phyloP scores from a whole-genome alignment of 805 yeast genomes.

The Naumovozyma baii region DNA sequence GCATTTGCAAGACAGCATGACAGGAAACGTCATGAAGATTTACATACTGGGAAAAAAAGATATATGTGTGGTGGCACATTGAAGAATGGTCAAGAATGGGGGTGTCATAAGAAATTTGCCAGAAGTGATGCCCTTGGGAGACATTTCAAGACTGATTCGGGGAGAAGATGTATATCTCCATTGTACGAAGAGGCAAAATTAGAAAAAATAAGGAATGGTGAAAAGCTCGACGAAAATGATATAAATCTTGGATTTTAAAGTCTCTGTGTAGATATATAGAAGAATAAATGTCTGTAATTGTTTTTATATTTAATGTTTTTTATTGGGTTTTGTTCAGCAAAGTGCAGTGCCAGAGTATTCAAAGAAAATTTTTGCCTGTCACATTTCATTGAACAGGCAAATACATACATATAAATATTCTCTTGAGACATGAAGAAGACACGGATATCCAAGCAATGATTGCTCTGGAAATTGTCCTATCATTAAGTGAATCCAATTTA shows the following conservation, averaged over 20 bases:
- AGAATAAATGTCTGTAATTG: too few relatives aligned
- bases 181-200: constrained; percentile 48
- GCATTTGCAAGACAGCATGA: constrained; percentile 78
- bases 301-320: too few relatives aligned
- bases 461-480: constrained; percentile 9
- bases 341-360: too few relatives aligned
- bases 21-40: constrained; percentile 62
- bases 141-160: constrained; percentile 73
- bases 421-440: too few relatives aligned
- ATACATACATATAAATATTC: too few relatives aligned
- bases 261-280: too few relatives aligned
- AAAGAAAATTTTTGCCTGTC: too few relatives aligned
- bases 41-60: constrained; percentile 68
- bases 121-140: constrained; percentile 71
- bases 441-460: too few relatives aligned
- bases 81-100: constrained; percentile 57
- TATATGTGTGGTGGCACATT: constrained; percentile 61
- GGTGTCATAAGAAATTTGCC: constrained; percentile 73
- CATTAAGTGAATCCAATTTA: constrained; percentile 7
- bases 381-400: too few relatives aligned
- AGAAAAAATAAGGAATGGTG: constrained; percentile 13
- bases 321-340: too few relatives aligned
- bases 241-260: background rate
- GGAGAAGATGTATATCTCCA: constrained; percentile 61
- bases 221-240: background rate